Conservation (phyloP, 306 rosid genomes). For the Macrotyloma uniflorum region DNA sequence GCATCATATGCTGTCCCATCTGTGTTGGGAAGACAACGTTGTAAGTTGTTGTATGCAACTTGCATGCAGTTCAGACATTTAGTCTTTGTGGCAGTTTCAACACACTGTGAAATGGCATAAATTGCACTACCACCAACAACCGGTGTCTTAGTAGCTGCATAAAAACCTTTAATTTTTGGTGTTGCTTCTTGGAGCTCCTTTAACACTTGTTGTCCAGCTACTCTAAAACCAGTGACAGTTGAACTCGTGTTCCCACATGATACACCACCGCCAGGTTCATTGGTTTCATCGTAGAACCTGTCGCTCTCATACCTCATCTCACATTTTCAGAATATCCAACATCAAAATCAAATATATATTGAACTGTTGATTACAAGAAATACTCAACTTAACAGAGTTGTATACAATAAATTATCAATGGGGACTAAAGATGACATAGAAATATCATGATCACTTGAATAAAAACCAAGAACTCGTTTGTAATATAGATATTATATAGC, state of each 20-base stretch:
- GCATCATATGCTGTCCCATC: slow-evolving; percentile 61
- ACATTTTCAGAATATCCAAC: not conserved
- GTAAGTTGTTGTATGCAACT: slow-evolving; percentile 44
- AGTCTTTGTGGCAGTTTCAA: slow-evolving; percentile 39
- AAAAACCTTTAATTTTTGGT: slow-evolving; percentile 47
- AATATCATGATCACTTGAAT: no score
- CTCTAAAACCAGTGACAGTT: not conserved
- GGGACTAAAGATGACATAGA: no score
- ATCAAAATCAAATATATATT: not conserved
- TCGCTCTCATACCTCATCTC: slow-evolving; percentile 37
- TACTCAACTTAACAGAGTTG: no score
- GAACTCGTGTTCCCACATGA: slow-evolving; percentile 35
- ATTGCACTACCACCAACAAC: slow-evolving; percentile 32
- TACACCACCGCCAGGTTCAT: not conserved
- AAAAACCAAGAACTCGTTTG: no score
- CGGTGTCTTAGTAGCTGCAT: slow-evolving; percentile 27
- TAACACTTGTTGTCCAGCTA: slow-evolving; percentile 24
- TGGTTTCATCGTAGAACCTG: slow-evolving; percentile 31
- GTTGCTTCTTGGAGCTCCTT: slow-evolving; percentile 39
- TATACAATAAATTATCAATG: no score
- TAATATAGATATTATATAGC: no score
- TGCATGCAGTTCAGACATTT: slow-evolving; percentile 53
- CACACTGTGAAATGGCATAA: slow-evolving; percentile 70
- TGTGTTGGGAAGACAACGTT: slow-evolving; percentile 51
- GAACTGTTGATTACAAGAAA: no score